Conservation (phyloP, 345 rosid species). For the Aegle marmelos region DNA sequence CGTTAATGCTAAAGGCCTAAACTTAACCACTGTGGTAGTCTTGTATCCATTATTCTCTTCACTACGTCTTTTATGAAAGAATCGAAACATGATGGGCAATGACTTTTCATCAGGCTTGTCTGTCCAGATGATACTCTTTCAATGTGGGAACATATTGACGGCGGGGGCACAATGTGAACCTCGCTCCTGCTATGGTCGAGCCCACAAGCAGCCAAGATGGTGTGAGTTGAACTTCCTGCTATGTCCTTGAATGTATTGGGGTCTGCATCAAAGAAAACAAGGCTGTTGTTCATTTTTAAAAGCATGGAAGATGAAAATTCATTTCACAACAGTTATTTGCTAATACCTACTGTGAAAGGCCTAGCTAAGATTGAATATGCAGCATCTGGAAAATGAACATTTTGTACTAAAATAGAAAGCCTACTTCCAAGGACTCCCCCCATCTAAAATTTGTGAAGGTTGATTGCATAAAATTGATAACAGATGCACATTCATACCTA, state of each 20-base stretch:
- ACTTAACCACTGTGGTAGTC: conserved; percentile 71
- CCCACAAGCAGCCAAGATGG: conserved; percentile 84
- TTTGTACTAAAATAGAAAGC: not conserved
- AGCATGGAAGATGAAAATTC: not conserved
- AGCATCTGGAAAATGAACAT: not conserved
- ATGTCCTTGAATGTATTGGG: conserved; percentile 56
- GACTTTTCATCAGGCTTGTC: conserved; percentile 69
- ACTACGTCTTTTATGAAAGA: conserved; percentile 78
- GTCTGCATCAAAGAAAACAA: conserved; percentile 39
- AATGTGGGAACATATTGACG: conserved; percentile 52
- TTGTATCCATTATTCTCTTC: conserved; percentile 72
- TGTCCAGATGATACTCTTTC: conserved; percentile 46
- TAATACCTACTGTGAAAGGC: not conserved
- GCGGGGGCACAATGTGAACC: conserved; percentile 51
- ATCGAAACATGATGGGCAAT: conserved; percentile 84
- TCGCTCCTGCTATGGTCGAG: conserved; percentile 66
- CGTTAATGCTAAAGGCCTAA: conserved; percentile 61
- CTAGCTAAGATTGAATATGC: not conserved
- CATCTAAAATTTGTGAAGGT: not conserved
- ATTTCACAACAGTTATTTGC: not conserved
- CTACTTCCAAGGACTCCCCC: not conserved
- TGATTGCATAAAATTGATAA: conserved; percentile 6
- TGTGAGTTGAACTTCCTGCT: conserved; percentile 66
- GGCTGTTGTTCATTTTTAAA: conserved; percentile 9
- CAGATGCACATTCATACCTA: conserved; percentile 49